Conservation (phyloP, 805 yeast species). For the Candida endomychidarum region DNA sequence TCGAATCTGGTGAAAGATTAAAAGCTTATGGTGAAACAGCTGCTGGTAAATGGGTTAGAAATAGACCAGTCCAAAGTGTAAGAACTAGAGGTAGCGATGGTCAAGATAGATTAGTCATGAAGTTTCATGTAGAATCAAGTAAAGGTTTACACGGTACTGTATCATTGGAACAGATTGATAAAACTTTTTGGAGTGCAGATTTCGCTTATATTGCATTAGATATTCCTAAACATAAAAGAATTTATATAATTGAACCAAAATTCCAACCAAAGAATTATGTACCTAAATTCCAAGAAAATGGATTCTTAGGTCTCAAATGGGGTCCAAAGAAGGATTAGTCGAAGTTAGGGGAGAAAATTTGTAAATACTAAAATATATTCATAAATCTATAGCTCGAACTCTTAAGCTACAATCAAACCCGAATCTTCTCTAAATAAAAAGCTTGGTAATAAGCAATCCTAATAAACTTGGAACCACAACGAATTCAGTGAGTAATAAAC, state of each 20-base stretch:
- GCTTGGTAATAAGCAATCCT: not conserved
- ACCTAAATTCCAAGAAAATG: conserved; percentile 43
- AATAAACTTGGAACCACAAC: not conserved
- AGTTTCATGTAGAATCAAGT: conserved; percentile 80
- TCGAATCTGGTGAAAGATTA: conserved; percentile 56
- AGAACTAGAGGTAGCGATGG: conserved; percentile 72
- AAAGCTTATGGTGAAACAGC: conserved; percentile 80
- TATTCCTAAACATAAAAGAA: conserved; percentile 66
- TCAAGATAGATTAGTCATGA: conserved; percentile 77
- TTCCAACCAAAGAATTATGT: conserved; percentile 43
- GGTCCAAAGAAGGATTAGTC: conserved; percentile 64
- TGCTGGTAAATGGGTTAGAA: conserved; percentile 80
- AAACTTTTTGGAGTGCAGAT: conserved; percentile 62
- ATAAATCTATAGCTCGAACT: not conserved
- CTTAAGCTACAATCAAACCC: not conserved
- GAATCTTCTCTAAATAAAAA: not conserved
- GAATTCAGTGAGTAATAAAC: not conserved
- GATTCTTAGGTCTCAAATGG: conserved; percentile 84
- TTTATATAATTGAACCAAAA: conserved; percentile 67
- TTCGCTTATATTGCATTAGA: conserved; percentile 74
- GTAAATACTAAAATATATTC: conserved; percentile 8
- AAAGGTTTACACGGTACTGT: conserved; percentile 64
- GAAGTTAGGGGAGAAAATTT: not conserved
- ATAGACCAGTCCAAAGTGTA: conserved; percentile 75
- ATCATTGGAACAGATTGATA: conserved; percentile 76